Percentiles rank a stretch among this genome's conserved stretches.
phyloP scores from a whole-genome alignment of 2,329 filamentous ascomycete species.

The Dryadomyces sulphureus region DNA sequence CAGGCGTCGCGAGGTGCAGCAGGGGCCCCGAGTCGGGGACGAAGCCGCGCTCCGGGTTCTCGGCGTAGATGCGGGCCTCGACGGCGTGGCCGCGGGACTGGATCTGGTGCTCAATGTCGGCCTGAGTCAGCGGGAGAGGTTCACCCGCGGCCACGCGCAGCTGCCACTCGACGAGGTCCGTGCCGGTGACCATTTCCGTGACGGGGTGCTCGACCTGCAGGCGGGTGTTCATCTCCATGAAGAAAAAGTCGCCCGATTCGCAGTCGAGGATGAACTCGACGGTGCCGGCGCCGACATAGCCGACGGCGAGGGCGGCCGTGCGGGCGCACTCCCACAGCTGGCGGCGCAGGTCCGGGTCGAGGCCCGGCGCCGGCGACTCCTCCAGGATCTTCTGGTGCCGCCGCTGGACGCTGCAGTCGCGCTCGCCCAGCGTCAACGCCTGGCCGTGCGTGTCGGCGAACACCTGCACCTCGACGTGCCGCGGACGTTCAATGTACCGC shows the following conservation, averaged over 20 bases:
- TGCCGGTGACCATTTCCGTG: constrained; percentile 54
- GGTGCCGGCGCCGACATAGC: constrained; percentile 81
- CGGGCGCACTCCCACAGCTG: constrained; percentile 53
- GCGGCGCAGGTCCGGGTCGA: constrained; percentile 40
- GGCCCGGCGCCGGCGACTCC: constrained; percentile 65
- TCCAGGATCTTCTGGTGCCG: constrained; percentile 86
- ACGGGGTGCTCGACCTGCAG: constrained; percentile 96
- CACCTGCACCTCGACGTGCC: constrained; percentile 82
- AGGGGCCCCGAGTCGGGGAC: constrained; percentile 86
- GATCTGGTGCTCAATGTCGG: constrained; percentile 61
- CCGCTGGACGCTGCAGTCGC: constrained; percentile 78
- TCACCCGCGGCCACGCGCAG: constrained; percentile 56
- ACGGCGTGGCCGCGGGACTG: constrained; percentile 69
- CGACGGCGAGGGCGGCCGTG: constrained; percentile 56
- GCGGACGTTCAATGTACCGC: constrained; percentile 61
- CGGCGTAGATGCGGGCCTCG: constrained; percentile 91
- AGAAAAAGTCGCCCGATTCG: constrained; percentile 65
- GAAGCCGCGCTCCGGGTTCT: constrained; percentile 84
- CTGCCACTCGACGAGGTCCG: constrained; percentile 86
- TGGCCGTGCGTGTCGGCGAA: constrained; percentile 72
- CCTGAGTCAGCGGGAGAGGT: constrained; percentile 39
- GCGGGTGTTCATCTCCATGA: constrained; percentile 74
- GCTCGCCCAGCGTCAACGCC: constrained; percentile 71
- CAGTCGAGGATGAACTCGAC: constrained; percentile 87
- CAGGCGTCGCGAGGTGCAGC: constrained; percentile 65